Conservation (phyloP, 1,284 basidiomycete genomes). For the Cutaneotrichosporon cutaneum region DNA sequence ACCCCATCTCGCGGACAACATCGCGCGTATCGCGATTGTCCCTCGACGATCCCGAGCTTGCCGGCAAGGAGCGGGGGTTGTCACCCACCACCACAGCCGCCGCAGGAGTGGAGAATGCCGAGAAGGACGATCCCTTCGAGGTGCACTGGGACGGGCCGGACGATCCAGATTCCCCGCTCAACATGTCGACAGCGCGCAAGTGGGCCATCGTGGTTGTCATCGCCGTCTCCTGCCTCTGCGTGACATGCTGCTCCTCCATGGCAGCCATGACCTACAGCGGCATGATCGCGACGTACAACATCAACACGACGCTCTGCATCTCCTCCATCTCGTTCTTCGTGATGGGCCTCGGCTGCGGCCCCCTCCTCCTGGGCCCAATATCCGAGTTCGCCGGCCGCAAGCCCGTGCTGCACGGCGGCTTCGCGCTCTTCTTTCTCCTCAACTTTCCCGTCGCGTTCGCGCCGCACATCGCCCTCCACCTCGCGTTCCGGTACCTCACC, state of each 20-base stretch:
- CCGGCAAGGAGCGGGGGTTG: not conserved
- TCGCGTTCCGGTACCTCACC: constrained; percentile 69
- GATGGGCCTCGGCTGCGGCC: constrained; percentile 58
- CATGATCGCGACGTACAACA: constrained; percentile 61
- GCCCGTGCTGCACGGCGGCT: constrained; percentile 34
- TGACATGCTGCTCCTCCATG: constrained; percentile 69
- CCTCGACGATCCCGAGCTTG: not conserved
- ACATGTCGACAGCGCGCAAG: constrained; percentile 37
- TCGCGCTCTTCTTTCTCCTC: constrained; percentile 52
- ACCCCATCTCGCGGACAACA: not conserved
- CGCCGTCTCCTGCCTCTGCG: constrained; percentile 56
- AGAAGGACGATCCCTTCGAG: constrained; percentile 30
- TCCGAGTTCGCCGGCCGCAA: constrained; percentile 61
- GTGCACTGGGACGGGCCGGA: constrained; percentile 42
- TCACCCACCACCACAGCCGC: not conserved
- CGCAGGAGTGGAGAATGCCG: constrained; percentile 2
- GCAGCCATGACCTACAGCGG: constrained; percentile 67
- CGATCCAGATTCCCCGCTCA: constrained; percentile 42
- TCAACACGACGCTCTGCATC: constrained; percentile 67
- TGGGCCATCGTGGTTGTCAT: constrained; percentile 40
- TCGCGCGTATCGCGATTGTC: not conserved
- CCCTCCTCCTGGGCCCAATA: constrained; percentile 61
- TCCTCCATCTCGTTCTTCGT: constrained; percentile 69
- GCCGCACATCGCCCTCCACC: constrained; percentile 56
- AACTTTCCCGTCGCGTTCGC: constrained; percentile 66